Evolutionary conservation across 23 red algal species (phyloP), one percentile per base, ranked within the genome.

Genomic region (Chondrus crispus): DNA sequence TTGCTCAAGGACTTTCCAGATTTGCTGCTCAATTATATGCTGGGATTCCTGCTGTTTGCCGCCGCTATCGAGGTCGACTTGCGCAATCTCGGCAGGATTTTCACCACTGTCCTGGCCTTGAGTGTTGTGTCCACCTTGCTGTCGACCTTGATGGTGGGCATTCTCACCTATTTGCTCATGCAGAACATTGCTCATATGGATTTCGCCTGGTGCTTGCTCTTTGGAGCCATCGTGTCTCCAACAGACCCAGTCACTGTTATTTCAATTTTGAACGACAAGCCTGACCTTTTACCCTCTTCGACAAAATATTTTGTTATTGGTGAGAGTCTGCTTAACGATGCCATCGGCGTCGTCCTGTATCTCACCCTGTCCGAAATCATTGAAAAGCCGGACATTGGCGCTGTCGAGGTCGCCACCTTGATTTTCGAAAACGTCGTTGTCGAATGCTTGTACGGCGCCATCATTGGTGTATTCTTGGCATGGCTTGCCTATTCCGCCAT

Each of bases 301-400:
- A 94, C 94, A 9, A 85, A 85, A 14, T 98, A 95, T 78, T 94
- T 96, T 88, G 93, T 98, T 28, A 66, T 95, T 19, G 87, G 97
- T 57, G 97, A 98, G 81, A 90, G 93, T 33, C 85, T 98, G 9
- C 95, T 98, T 87, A 98, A 98, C 92, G 97, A 98, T 62, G 97
- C 97, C 32, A 80, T 98, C 24, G 92, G 94, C 46, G 94, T 98
- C 29, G 94, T 98, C n/a, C 78, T 98, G 62, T 98, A 94, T 87
- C 48, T 79, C 28, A 82, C 42, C 19, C 58, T 98, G 19, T 41
- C 79, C n/a, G 74, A 94, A 57, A 93, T 92, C 41, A 76, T 93
- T 44, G 35, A 50, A 12, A 66, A 84, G 33, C 84, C 84, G 22
- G 81, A 95, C 45, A 87, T 83, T 60, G 22, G 46, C 47, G 20